phyloP scores from a whole-genome alignment of 176 grass and related monocot genomes.

The Triticum timopheevii region DNA sequence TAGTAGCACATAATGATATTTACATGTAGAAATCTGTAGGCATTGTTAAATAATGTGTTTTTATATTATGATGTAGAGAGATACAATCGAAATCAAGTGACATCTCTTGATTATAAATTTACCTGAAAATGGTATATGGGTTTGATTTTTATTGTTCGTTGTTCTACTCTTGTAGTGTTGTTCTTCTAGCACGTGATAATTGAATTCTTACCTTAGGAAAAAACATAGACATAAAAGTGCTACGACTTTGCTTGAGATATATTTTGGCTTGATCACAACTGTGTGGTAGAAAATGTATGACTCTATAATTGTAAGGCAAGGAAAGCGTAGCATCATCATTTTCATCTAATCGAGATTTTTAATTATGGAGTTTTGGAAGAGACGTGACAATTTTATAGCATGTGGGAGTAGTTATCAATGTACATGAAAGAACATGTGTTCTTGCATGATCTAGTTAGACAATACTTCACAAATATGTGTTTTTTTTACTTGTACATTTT shows the following conservation, averaged over 20 bases:
- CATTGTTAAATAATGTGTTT: no score
- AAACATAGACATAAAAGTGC: background rate
- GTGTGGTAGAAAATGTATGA: background rate
- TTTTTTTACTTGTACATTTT: background rate
- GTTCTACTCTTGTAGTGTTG: no score
- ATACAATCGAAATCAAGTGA: no score
- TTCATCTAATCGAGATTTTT: background rate
- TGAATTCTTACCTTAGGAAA: background rate
- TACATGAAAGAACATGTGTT: background rate
- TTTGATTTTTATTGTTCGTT: no score
- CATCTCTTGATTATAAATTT: no score
- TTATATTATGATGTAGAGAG: no score
- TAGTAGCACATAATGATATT: no score
- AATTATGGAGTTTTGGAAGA: background rate
- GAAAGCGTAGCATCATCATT: background rate
- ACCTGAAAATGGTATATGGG: no score
- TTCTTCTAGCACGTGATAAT: no score
- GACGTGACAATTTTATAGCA: background rate
- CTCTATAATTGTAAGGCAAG: background rate
- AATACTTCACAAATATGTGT: background rate
- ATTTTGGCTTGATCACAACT: background rate
- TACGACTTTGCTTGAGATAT: no score
- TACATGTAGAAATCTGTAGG: no score
- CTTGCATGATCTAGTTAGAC: background rate
- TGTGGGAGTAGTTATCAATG: background rate